Evolutionary conservation across 2,329 filamentous ascomycete species (phyloP).

Genomic region (Fusarium nelsonii): DNA sequence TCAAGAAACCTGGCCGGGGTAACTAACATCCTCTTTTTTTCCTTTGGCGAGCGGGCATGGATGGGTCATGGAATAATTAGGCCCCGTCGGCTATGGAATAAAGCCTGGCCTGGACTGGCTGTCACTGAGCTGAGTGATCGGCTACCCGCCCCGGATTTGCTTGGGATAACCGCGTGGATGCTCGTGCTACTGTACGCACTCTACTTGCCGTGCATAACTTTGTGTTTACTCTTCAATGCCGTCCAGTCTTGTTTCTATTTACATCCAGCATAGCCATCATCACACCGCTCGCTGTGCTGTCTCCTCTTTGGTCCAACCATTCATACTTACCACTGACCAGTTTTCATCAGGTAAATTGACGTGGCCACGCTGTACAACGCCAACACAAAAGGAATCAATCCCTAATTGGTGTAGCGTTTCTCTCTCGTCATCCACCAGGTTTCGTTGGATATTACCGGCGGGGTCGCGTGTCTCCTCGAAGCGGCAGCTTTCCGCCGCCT

Average conservation of each 20-base stretch:
- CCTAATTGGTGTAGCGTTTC: slow-evolving; percentile 21
- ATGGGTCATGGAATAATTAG: slow-evolving; percentile 17
- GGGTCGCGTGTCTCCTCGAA: slow-evolving; percentile 16
- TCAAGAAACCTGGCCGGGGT: background rate
- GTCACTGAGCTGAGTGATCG: slow-evolving; percentile 34
- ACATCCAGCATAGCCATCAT: background rate
- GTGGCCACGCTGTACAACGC: slow-evolving; percentile 36
- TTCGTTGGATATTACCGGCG: slow-evolving; percentile 16
- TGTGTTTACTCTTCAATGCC: slow-evolving; percentile 16
- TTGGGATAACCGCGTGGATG: slow-evolving; percentile 13
- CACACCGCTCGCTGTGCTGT: slow-evolving; percentile 29
- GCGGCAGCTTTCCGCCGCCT: slow-evolving; percentile 35
- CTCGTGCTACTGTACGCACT: slow-evolving; percentile 35
- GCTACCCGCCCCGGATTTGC: slow-evolving; percentile 46
- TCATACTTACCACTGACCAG: background rate
- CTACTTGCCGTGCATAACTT: slow-evolving; percentile 37
- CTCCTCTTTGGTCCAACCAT: slow-evolving; percentile 7
- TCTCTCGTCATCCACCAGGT: slow-evolving; percentile 17
- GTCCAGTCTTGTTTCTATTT: slow-evolving; percentile 7
- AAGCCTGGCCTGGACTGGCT: slow-evolving; percentile 1
- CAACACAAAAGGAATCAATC: slow-evolving; percentile 22
- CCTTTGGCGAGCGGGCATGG: background rate
- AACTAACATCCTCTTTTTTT: background rate
- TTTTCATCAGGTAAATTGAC: slow-evolving; percentile 20
- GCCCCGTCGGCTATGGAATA: slow-evolving; percentile 1